Evolutionary conservation across 352 stramenopile genomes (phyloP), one percentile per base, ranked within the genome.

Genomic region (Elongisporangium undulatum): DNA sequence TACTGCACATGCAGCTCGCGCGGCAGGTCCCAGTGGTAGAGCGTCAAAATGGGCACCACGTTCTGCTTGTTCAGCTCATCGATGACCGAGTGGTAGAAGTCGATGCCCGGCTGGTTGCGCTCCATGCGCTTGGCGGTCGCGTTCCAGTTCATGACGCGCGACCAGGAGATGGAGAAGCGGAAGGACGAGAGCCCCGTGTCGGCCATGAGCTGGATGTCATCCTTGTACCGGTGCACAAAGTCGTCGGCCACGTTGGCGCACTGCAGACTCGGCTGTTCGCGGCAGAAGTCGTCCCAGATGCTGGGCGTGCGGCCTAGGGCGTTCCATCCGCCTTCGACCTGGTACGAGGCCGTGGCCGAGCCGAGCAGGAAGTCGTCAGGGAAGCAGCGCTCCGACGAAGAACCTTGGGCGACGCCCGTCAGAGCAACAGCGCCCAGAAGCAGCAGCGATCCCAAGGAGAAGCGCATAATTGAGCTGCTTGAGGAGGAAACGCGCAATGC

Each of bases 21-120:
- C 8, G 96, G 96, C 13, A 98, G 62, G 72, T 99, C 96, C 94
- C 94, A 99, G 76, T 99, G 96, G 68, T 98, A 98, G n/a, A 99
- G 67, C 12, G 95, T 98, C 19, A 98, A 64, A 38, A 96, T 86
- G n/a, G 96, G 94, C 51, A 85, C 75, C 55, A 99, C 96, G 60
- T 81, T 74, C 54, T 80, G 70, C 2, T 54, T 66, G 6, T 82
- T 49, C 3, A 98, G 73, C 26, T 77, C 69, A 68, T 98, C 85
- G 58, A 98, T 89, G 0, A 99, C 48, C 16, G 77, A 64, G 66
- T 97, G 88, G 78, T 99, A 99, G 79, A 98, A 98, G 1, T 72
- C 72, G 48, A 99, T 77, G 10, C 95, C 95, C 15, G 77, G 67
- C 13, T 79, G 66, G 69, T 98, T 98, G 26, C 87, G 71, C 22